Evolutionary conservation across 2,329 filamentous ascomycete species (phyloP), one percentile per base, ranked within the genome.

Genomic region (Talaromyces sp.): DNA sequence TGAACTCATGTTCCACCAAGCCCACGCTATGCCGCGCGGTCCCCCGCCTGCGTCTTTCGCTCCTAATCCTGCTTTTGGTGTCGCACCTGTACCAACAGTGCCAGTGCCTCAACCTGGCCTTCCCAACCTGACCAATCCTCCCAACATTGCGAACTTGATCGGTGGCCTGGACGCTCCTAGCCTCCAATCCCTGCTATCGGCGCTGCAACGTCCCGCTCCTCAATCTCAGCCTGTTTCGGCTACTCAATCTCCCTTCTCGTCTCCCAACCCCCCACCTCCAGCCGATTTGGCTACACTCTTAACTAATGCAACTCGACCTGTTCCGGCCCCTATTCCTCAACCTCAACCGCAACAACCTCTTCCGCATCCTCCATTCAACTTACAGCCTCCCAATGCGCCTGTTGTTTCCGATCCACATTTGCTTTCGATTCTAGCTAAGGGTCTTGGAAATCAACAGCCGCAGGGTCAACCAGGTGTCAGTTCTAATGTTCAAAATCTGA

Each of bases 1-100:
- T 14, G 90, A 95, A 62, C 83, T 97, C 14, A 88, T 96, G 52
- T 71, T 87, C 37, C 84, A 64, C 44, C 61, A 90, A 53, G 84
- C 75, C 14, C 74, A 71, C 33, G 63, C 69, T 6, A 56, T 71
- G 57, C 70, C 70, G 48, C 71, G 68, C 45, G 62, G 64, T 66
- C 66, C 64, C 64, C 64, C 64, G 19, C 67, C 68, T 62, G 70
- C 60, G 59, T 71, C 65, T 51, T 73, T 61, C 57, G 70, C 56
- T 60, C 70, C 65, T 50, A 71, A 65, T 69, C 75, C 63, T 55
- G 65, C 60, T 58, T 74, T 67, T 50, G 68, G 57, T 53, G 67
- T 68, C 54, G 73, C 77, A 20, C 71, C 57, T 42, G 69, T 59
- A 49, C 68, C 61, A 50, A 65, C 62, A 24, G 65, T 62, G 37